Evolutionary conservation across 2,329 filamentous ascomycete genomes (phyloP), one percentile per base, ranked within the genome.

Genomic region (Penicillium decumbens): DNA sequence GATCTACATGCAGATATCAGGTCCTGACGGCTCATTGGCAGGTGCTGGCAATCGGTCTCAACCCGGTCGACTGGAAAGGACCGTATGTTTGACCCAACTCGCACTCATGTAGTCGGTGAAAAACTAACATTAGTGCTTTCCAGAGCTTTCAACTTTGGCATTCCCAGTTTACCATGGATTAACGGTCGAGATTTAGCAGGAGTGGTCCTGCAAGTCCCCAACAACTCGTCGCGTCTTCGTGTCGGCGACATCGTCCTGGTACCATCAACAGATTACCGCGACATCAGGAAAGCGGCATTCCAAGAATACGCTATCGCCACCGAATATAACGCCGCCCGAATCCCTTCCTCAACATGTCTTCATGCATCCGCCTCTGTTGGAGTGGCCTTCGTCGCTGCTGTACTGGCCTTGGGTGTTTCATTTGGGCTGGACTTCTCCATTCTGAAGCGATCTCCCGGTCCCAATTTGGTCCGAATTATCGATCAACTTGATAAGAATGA

Each of bases 31-130:
- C 47, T 41, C 6, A 20, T 29, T 6, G 7, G 1, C 47, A 70
- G 67, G 73, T 82, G 1, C 72, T 78, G 32, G 80, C 80, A 10
- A 83, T 88, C 58, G 86, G 87, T 0, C 70, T 90, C 32, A 90
- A 90, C 59, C 87, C 87, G 0, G 86, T 90, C 47, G 87, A 88
- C 64, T 88, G 82, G 82, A 87, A 87, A 72, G 79, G 82, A 51
- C 82, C 84, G 84, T 87, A 72, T 58, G 80, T 75, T 9, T 32
- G 13, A 24, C 15, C 18, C 27, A 4, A 37, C 8, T 30, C 33
- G 6, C 7, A 6, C 8, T 27, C 12, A 15, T 23, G 20, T 6
- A 18, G 6, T 33, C 33, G 2, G 2, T 7, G 2, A 9, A 3
- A 20, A 27, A 35, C 12, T 40, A 8, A 40, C 23, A 24, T 38